Evolutionary conservation across 2,329 filamentous ascomycete species (phyloP).

Genomic region (Cercospora zeina): DNA sequence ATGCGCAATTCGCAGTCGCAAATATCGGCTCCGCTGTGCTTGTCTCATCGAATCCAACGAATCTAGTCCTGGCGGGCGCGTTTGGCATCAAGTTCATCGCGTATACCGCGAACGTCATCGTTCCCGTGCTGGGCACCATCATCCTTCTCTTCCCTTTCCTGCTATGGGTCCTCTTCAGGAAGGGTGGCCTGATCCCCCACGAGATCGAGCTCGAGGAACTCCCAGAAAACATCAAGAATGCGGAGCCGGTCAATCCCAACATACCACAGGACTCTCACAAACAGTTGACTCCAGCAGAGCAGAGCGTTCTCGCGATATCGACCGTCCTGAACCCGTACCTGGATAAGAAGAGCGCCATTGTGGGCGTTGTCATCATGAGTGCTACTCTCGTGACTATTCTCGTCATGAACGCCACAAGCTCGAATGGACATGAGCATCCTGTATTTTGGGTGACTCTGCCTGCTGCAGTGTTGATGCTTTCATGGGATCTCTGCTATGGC

Average conservation of each 20-base stretch:
- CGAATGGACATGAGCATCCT: slow-evolving; percentile 52
- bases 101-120: slow-evolving; percentile 76
- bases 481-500: slow-evolving; percentile 64
- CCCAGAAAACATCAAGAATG: slow-evolving; percentile 56
- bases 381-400: slow-evolving; percentile 66
- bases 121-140: slow-evolving; percentile 66
- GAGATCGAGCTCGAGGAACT: slow-evolving; percentile 69
- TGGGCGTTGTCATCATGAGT: slow-evolving; percentile 67
- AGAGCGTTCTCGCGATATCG: slow-evolving; percentile 61
- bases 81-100: slow-evolving; percentile 70
- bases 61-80: slow-evolving; percentile 70
- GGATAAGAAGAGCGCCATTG: slow-evolving; percentile 64
- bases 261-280: slow-evolving; percentile 55
- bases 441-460: slow-evolving; percentile 71
- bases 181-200: slow-evolving; percentile 63
- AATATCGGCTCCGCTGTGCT: slow-evolving; percentile 74
- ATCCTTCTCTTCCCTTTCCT: slow-evolving; percentile 69
- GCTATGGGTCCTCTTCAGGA: slow-evolving; percentile 67
- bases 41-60: slow-evolving; percentile 76
- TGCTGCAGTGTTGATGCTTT: slow-evolving; percentile 67
- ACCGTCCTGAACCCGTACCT: slow-evolving; percentile 75
- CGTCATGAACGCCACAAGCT: slow-evolving; percentile 62
- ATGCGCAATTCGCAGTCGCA: slow-evolving; percentile 68
- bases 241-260: slow-evolving; percentile 68
- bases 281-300: slow-evolving; percentile 57